Percentiles rank a stretch among this genome's conserved stretches.
These are phyloP conservation scores for Yamadazyma atmosphaerica DNA, from an alignment of 1,139 yeast species.

Conservation along the genomic window DNA sequence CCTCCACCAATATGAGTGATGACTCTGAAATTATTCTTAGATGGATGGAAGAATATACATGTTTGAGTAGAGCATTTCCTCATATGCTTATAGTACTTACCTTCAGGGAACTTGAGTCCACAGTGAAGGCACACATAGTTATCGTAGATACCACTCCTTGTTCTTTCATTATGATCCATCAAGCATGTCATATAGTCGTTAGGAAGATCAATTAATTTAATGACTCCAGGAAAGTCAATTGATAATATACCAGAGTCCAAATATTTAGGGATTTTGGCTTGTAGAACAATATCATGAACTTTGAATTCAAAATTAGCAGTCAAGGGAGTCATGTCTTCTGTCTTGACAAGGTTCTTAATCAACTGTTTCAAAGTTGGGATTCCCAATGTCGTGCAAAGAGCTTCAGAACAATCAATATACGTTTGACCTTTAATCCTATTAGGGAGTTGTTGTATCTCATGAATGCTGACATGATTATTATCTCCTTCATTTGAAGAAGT, in stretches of 20 bases:
- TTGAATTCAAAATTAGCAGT: slow-evolving; percentile 23
- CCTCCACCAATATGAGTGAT: slow-evolving; percentile 30
- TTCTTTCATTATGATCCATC: slow-evolving; percentile 22
- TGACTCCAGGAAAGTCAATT: slow-evolving; percentile 39
- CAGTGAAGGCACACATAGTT: slow-evolving; percentile 36
- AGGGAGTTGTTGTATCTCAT: slow-evolving; percentile 20
- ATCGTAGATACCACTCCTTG: slow-evolving; percentile 22
- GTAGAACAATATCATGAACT: slow-evolving; percentile 24
- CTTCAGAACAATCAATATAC: slow-evolving; percentile 20
- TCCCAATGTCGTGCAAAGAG: slow-evolving; percentile 11
- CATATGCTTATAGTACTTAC: slow-evolving; percentile 23
- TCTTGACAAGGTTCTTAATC: slow-evolving; percentile 5
- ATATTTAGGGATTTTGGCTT: slow-evolving; percentile 29
- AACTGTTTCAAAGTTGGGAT: slow-evolving; percentile 15
- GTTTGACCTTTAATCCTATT: slow-evolving; percentile 18
- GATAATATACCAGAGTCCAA: slow-evolving; percentile 24
- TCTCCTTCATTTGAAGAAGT: slow-evolving; percentile 29
- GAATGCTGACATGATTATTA: slow-evolving; percentile 20
- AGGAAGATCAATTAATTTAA: slow-evolving; percentile 42
- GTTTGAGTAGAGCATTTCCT: slow-evolving; percentile 26
- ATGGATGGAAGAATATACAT: slow-evolving; percentile 48
- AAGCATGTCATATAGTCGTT: slow-evolving; percentile 32
- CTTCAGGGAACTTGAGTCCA: slow-evolving; percentile 22
- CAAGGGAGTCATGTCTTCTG: background rate
- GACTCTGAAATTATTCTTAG: slow-evolving; percentile 36